Conservation (phyloP, 1,284 basidiomycete species). For the Cutaneotrichosporon sp. region DNA sequence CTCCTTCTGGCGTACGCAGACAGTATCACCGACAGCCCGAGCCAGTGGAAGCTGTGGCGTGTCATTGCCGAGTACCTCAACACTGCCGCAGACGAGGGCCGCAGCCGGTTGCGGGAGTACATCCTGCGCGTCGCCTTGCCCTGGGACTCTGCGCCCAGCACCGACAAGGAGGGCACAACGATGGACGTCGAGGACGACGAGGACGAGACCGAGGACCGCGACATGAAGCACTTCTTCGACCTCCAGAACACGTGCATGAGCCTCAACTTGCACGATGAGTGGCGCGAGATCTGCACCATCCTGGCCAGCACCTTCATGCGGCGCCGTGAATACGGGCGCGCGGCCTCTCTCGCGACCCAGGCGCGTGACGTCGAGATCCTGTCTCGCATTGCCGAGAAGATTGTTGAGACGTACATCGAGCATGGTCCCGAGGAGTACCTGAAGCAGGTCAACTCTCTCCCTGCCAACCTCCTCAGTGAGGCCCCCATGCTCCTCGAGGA, state of each 20-base stretch:
- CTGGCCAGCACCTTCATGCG: slow-evolving; percentile 50
- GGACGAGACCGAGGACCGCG: slow-evolving; percentile 26
- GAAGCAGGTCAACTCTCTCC: slow-evolving; percentile 38
- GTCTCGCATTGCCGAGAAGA: slow-evolving; percentile 52
- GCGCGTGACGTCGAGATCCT: slow-evolving; percentile 52
- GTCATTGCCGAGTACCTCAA: slow-evolving; percentile 81
- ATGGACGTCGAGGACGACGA: slow-evolving; percentile 29
- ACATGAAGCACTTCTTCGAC: slow-evolving; percentile 37
- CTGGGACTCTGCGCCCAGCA: slow-evolving; percentile 18
- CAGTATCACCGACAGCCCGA: slow-evolving; percentile 66
- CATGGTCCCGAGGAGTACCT: slow-evolving; percentile 43
- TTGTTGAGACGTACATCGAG: slow-evolving; percentile 52
- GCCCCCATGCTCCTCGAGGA: slow-evolving; percentile 28
- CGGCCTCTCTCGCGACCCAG: slow-evolving; percentile 53
- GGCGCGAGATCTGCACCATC: slow-evolving; percentile 45
- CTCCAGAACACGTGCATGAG: slow-evolving; percentile 44
- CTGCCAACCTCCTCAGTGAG: slow-evolving; percentile 40
- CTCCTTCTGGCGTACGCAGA: slow-evolving; percentile 81
- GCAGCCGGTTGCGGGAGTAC: slow-evolving; percentile 67
- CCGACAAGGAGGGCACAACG: slow-evolving; percentile 13
- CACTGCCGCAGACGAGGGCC: slow-evolving; percentile 72
- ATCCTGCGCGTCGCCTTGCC: slow-evolving; percentile 62
- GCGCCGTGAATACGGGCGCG: slow-evolving; percentile 51
- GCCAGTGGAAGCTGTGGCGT: slow-evolving; percentile 69
- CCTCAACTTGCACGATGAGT: slow-evolving; percentile 47